Evolutionary conservation across 441 rosid species (phyloP), one percentile per base, ranked within the genome.

Genomic region (Melastoma candidum): DNA sequence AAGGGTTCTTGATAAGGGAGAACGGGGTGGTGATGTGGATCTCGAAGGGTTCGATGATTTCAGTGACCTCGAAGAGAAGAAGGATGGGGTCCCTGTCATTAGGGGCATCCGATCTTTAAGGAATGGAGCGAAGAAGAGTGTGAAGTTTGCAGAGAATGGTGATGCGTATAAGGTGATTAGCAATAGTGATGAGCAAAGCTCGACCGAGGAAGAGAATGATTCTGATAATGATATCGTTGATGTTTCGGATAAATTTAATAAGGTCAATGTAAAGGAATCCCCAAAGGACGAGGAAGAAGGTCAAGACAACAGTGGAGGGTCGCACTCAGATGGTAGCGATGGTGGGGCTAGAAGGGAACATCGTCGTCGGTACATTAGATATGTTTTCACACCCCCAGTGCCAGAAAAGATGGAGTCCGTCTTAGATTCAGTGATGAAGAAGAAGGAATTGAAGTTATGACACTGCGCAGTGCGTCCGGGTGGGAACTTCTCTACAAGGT

Each of bases 361-460:
- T 46, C 60, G 47, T 44, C 58, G 56, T 74, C 67, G 22, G 22
- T 17, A 17, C 22, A 17, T 66, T 36, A 67, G 50, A 46, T 74
- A 64, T 12, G 61, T 71, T 69, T 69, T 77, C 59, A 76, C 87
- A 65, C 83, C 97, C 51, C 96, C 95, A 14, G 25, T 75, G 63
- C 92, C 97, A 9, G 72, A 76, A 57, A 87, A 81, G 77, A 90
- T 84, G 94, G 96, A 90, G 63, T 55, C 77, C 6, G 72, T 75
- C 71, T 77, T 63, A 43, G 77, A 64, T 57, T 64, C 41, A 1
- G 8, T 70, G 51, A 63, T 51, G 66, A 81, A 68, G 67, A 72
- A 47, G 57, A 75, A 66, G 29, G 64, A 71, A 25, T 63, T 71
- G 63, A 74, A 72, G 61, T 36, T 36, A 36, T 36, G 41, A 36